Base-by-base conservation (phyloP, 192 early-diverging fungal species). In the Coemansia sp. region DNA sequence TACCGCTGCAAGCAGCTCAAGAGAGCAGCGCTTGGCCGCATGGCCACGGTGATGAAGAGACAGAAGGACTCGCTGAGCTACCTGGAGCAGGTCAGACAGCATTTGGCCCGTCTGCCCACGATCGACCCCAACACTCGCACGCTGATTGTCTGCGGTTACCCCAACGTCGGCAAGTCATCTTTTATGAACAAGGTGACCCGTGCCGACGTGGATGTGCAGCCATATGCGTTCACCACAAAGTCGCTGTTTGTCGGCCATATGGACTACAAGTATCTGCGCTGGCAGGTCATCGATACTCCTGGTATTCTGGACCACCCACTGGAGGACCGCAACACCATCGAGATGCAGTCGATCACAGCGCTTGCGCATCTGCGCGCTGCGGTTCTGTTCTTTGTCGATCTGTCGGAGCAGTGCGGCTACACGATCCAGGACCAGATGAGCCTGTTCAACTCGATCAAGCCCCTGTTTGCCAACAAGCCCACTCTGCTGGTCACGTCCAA, bases 281-380 rank as follows among this genome's bases (percentile, higher is more conserved):
- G 98, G 98, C 98, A 99, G 83, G 98, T 99, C n/a, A 98, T 99
- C 65, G 98, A 99, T 80, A 99, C 98, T 51, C 98, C 98, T 38
- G 98, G 98, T 63, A 98, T 99, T 78, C 88, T 99, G 54, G 98
- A 99, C 85, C 98, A 98, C 78, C 96, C 98, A 28, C 88, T 99
- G 61, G 98, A 99, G 86, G 90, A 99, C 74, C 90, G 96, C 73
- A 99, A 99, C 85, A 98, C 96, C 37, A 99, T 99, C 71, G 98
- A 99, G 85, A 99, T 99, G 98, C 98, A 99, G 87, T 98, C 96
- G 61, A 96, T 99, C 74, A 99, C 98, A 8, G 98, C 98, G 36
- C 86, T 99, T 56, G 98, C 98, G 9, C 98, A 99, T 78, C 83
- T 99, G 85, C 90, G 96, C 66, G 91, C 95, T 15, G 94, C 94